Conservation (phyloP, 306 rosid genomes). For the Senna siamea region DNA sequence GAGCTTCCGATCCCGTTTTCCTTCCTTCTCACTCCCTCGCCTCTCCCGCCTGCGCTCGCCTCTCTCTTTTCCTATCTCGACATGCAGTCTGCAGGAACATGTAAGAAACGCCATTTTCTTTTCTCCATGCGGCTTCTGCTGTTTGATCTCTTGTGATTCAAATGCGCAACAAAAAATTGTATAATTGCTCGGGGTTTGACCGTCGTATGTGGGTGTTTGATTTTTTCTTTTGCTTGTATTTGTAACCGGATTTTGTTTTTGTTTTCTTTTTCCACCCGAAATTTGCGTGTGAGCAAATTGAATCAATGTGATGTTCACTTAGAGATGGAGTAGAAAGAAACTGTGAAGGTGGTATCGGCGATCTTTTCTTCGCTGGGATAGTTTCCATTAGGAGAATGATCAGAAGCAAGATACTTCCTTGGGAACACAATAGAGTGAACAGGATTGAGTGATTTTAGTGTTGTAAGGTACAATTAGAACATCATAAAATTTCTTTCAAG, state of each 20-base stretch:
- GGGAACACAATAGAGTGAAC: background rate
- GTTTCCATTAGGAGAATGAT: background rate
- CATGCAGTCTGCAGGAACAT: conserved; percentile 23
- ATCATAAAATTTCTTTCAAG: background rate
- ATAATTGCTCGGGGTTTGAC: background rate
- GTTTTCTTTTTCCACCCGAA: background rate
- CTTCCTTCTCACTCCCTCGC: conserved; percentile 35
- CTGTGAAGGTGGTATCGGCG: background rate
- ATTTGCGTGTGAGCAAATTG: background rate
- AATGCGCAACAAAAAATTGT: background rate
- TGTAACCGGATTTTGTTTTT: background rate
- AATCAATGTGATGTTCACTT: conserved; percentile 20
- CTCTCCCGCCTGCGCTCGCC: background rate
- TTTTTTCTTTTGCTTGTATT: background rate
- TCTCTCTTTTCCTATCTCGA: conserved; percentile 23
- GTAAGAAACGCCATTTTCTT: conserved; percentile 40
- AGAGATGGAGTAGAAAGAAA: too few species aligned
- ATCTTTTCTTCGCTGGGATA: background rate
- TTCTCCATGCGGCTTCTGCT: background rate
- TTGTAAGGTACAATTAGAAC: background rate
- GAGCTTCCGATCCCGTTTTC: conserved; percentile 45
- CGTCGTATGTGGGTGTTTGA: background rate
- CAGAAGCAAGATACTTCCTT: background rate
- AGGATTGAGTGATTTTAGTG: background rate
- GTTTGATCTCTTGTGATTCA: background rate